phyloP scores from a whole-genome alignment of 2,329 filamentous ascomycete species.

The Fusarium sp. region DNA sequence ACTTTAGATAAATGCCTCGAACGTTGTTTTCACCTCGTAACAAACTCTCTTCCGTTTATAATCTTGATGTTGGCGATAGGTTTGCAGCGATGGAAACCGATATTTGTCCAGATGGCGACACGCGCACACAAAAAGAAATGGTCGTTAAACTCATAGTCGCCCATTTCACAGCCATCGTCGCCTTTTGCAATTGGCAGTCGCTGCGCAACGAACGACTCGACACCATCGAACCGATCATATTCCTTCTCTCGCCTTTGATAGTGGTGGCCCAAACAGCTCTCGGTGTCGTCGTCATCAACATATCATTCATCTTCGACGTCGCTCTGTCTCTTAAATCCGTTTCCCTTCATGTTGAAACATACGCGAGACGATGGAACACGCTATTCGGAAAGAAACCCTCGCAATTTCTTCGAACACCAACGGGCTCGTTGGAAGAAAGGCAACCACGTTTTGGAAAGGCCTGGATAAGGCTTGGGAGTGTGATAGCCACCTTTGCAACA shows the following conservation, averaged over 20 bases:
- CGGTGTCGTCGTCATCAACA: not conserved
- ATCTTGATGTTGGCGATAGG: rapidly evolving
- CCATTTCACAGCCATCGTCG: constrained; percentile 3
- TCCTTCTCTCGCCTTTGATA: constrained; percentile 5
- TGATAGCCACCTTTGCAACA: not conserved
- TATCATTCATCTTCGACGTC: not conserved
- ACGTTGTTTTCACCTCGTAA: too few relatives aligned
- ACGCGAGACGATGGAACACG: not conserved
- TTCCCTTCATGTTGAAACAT: not conserved
- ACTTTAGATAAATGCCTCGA: not conserved
- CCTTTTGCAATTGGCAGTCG: constrained; percentile 17
- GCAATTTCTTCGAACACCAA: rapidly evolving
- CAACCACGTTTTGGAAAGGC: not conserved
- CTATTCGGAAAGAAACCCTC: not conserved
- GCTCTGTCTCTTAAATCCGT: not conserved
- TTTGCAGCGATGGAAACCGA: not conserved
- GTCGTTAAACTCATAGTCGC: constrained; percentile 20
- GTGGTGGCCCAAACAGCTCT: not conserved
- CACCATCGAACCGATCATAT: constrained; percentile 14
- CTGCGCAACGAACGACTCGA: constrained; percentile 13
- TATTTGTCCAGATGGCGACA: not conserved
- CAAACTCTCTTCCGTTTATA: too few relatives aligned
- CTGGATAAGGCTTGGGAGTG: not conserved
- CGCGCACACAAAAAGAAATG: not conserved
- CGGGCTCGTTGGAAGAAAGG: not conserved